Percentiles rank a stretch among this genome's conserved stretches.
These are phyloP conservation scores for Myxozyma nipponensis DNA, from an alignment of 805 yeast species.

Conservation along the genomic window DNA sequence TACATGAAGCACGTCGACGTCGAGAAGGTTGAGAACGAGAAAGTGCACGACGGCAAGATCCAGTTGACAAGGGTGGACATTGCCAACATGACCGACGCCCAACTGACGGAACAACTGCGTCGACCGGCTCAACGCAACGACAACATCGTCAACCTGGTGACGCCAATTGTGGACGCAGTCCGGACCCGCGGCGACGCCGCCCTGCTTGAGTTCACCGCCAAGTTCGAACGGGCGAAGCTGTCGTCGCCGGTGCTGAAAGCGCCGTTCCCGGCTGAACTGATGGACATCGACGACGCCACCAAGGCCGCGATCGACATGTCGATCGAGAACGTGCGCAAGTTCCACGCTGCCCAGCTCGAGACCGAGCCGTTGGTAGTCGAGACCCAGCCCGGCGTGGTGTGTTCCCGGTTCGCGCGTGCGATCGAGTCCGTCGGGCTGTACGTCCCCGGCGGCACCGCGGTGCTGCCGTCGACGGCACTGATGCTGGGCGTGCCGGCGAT, in stretches of 20 bases:
- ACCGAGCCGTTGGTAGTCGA: constrained; percentile 72
- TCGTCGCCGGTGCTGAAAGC: constrained; percentile 72
- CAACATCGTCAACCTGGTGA: constrained; percentile 87
- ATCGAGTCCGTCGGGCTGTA: constrained; percentile 93
- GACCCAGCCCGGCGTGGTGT: constrained; percentile 88
- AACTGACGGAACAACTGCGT: constrained; percentile 60
- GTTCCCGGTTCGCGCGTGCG: constrained; percentile 93
- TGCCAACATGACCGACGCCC: constrained; percentile 41
- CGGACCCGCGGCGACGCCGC: constrained; percentile 79
- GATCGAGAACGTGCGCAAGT: constrained; percentile 78
- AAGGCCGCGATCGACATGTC: constrained; percentile 85
- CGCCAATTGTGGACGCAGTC: constrained; percentile 82
- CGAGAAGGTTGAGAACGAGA: constrained; percentile 29
- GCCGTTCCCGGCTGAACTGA: constrained; percentile 77
- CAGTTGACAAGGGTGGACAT: constrained; percentile 51
- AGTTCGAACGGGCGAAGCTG: constrained; percentile 81
- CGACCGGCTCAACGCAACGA: constrained; percentile 96
- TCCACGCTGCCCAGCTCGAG: constrained; percentile 91
- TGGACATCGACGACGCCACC: constrained; percentile 69
- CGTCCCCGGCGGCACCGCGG: constrained; percentile 99
- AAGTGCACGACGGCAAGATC: constrained; percentile 37
- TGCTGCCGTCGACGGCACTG: constrained; percentile 93
- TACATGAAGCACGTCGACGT: constrained; percentile 44
- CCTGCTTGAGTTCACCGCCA: constrained; percentile 79
- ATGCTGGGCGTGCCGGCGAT: constrained; percentile 98